A percentile compares a stretch with the other conserved stretches of the same genome.
Evolutionary conservation across 345 rosid species (phyloP).

Genomic region (Garcia nutans): DNA sequence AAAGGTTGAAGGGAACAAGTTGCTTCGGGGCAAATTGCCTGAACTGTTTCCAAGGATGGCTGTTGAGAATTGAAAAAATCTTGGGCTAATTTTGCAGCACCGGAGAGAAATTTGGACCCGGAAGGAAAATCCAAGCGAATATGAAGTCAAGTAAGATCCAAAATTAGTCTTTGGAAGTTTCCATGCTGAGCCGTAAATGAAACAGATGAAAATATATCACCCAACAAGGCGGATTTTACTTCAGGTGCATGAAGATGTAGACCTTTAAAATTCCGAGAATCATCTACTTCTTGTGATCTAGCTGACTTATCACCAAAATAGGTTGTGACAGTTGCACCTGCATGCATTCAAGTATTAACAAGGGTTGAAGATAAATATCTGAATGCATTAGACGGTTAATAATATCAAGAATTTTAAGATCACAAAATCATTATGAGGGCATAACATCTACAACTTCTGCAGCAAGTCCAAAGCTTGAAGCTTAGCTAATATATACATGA

Average conservation of each 20-base stretch:
- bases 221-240: conserved; percentile 56
- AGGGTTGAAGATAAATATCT: neutral
- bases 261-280: conserved; percentile 38
- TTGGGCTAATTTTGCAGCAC: conserved; percentile 56
- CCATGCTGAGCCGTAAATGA: conserved; percentile 85
- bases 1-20: conserved; percentile 75
- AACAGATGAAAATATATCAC: conserved; percentile 70
- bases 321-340: conserved; percentile 71
- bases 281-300: conserved; percentile 36
- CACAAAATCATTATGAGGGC: neutral
- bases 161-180: conserved; percentile 66
- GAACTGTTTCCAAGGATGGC: conserved; percentile 54
- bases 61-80: conserved; percentile 58
- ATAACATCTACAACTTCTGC: neutral
- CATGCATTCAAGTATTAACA: conserved; percentile 2
- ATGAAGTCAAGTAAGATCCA: conserved; percentile 77
- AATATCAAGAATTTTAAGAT: neutral
- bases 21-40: conserved; percentile 61
- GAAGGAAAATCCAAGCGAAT: conserved; percentile 73
- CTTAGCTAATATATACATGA: neutral
- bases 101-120: conserved; percentile 64
- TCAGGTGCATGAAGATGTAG: conserved; percentile 47
- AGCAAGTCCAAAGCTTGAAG: neutral
- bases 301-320: conserved; percentile 59
- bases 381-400: neutral